Conservation (phyloP, 371 early-diverging fungal species). For the Synchytrium microbalum region DNA sequence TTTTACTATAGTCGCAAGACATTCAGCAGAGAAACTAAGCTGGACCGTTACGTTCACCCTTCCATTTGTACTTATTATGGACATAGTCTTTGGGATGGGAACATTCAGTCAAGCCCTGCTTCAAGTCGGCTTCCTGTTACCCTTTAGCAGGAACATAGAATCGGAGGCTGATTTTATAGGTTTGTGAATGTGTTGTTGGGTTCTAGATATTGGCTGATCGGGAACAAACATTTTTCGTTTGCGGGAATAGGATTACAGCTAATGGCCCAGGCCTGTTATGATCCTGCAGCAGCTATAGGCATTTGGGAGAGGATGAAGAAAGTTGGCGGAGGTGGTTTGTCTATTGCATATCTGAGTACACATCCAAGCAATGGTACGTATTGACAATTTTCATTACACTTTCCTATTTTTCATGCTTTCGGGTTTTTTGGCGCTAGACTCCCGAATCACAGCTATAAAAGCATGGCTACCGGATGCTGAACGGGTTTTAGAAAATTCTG, state of each 20-base stretch:
- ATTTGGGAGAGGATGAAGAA: slow-evolving; percentile 28
- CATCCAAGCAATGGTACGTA: slow-evolving; percentile 64
- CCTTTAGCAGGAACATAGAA: slow-evolving; percentile 78
- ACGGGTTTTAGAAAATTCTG: slow-evolving; percentile 22
- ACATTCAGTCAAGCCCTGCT: background rate
- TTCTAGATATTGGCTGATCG: background rate
- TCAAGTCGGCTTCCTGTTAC: slow-evolving; percentile 21
- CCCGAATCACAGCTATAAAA: slow-evolving; percentile 59
- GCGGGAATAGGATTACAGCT: slow-evolving; percentile 48
- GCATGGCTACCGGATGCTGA: slow-evolving; percentile 64
- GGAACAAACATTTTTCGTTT: background rate
- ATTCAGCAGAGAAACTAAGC: slow-evolving; percentile 58
- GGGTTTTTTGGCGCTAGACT: slow-evolving; percentile 18
- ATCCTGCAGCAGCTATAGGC: slow-evolving; percentile 66
- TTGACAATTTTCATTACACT: background rate
- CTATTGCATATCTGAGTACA: slow-evolving; percentile 69
- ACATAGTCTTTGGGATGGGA: background rate
- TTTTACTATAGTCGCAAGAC: slow-evolving; percentile 49
- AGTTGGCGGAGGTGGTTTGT: slow-evolving; percentile 19
- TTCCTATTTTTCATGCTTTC: background rate
- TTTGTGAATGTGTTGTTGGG: background rate
- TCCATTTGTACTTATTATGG: background rate
- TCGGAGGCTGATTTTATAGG: slow-evolving; percentile 86
- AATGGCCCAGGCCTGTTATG: slow-evolving; percentile 89
- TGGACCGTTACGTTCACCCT: slow-evolving; percentile 25